A percentile compares a stretch with the other conserved stretches of the same genome.
phyloP scores from a whole-genome alignment of 2,329 filamentous ascomycete species.

The Aureobasidium mangrovei region DNA sequence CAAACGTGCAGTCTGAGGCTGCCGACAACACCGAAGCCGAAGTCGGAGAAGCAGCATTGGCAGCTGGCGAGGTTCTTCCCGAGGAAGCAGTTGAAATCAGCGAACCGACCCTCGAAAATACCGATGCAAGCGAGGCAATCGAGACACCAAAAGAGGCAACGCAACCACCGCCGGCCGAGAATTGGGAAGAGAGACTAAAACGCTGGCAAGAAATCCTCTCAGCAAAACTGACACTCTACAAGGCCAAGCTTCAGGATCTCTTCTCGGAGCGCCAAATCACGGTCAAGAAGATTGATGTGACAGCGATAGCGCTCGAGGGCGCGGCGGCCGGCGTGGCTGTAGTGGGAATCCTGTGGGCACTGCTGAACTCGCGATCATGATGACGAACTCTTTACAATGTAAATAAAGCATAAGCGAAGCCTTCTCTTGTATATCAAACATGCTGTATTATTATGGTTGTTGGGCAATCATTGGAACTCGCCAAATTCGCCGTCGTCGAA shows the following conservation, averaged over 20 bases:
- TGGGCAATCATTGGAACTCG: conserved; percentile 53
- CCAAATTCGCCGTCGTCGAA: conserved; percentile 87
- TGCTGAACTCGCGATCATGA: conserved; percentile 25
- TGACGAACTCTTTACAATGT: conserved; percentile 7
- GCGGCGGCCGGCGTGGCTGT: conserved; percentile 34
- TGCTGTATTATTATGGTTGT: not conserved
- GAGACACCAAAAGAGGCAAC: not conserved
- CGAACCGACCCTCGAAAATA: not conserved
- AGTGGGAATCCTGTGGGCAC: conserved; percentile 28
- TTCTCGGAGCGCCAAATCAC: conserved; percentile 38
- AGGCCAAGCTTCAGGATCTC: conserved; percentile 22
- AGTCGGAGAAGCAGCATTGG: conserved; percentile 15
- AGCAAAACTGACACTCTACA: not conserved
- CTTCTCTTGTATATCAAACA: conserved; percentile 9
- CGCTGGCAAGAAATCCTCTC: conserved; percentile 1
- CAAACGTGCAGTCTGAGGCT: conserved; percentile 1
- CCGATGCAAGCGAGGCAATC: not conserved
- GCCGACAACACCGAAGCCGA: not conserved
- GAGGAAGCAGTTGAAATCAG: conserved; percentile 19
- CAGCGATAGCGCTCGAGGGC: conserved; percentile 36
- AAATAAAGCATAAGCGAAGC: conserved; percentile 1
- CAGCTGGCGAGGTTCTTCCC: conserved; percentile 20
- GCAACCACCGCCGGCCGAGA: not conserved
- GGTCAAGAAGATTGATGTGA: conserved; percentile 38
- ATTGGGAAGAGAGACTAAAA: conserved; percentile 3